Evolutionary conservation across 2,329 filamentous ascomycete species (phyloP).

Genomic region (Didymella lethalis): DNA sequence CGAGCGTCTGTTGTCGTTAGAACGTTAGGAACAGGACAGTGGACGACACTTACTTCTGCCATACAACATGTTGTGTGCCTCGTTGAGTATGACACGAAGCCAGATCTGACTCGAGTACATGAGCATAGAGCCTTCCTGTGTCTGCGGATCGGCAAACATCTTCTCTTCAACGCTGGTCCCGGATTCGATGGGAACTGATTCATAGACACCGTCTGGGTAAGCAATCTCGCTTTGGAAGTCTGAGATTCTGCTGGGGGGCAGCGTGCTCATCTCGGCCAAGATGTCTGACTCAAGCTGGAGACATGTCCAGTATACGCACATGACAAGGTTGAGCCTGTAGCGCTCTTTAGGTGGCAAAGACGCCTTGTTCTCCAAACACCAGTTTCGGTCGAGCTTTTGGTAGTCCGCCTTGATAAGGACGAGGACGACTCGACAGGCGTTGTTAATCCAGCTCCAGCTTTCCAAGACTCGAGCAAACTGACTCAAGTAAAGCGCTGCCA

Average conservation of each 20-base stretch:
- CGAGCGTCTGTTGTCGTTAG: slow-evolving; percentile 44
- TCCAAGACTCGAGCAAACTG: slow-evolving; percentile 87
- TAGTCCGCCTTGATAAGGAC: slow-evolving; percentile 75
- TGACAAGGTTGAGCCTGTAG: slow-evolving; percentile 52
- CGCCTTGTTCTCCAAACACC: slow-evolving; percentile 28
- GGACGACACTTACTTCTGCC: slow-evolving; percentile 43
- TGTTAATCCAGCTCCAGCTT: slow-evolving; percentile 76
- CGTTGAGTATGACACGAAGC: slow-evolving; percentile 64
- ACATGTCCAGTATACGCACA: slow-evolving; percentile 88
- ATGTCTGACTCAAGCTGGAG: slow-evolving; percentile 94
- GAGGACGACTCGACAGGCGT: slow-evolving; percentile 68
- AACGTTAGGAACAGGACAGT: background rate
- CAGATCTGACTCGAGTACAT: slow-evolving; percentile 70
- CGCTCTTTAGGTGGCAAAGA: slow-evolving; percentile 35
- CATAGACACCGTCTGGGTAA: slow-evolving; percentile 68
- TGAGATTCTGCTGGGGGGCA: slow-evolving; percentile 68
- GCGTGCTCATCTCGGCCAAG: slow-evolving; percentile 77
- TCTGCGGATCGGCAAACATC: slow-evolving; percentile 21
- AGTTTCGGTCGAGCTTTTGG: slow-evolving; percentile 36
- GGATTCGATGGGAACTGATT: slow-evolving; percentile 36
- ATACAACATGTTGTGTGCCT: slow-evolving; percentile 64
- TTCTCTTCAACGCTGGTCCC: slow-evolving; percentile 17
- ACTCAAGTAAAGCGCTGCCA: slow-evolving; percentile 87
- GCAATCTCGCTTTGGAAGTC: slow-evolving; percentile 68
- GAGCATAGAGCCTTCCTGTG: slow-evolving; percentile 54